These are phyloP conservation scores for Datura wrightii DNA, from an alignment of 257 asterid species.

Conservation along the genomic window DNA sequence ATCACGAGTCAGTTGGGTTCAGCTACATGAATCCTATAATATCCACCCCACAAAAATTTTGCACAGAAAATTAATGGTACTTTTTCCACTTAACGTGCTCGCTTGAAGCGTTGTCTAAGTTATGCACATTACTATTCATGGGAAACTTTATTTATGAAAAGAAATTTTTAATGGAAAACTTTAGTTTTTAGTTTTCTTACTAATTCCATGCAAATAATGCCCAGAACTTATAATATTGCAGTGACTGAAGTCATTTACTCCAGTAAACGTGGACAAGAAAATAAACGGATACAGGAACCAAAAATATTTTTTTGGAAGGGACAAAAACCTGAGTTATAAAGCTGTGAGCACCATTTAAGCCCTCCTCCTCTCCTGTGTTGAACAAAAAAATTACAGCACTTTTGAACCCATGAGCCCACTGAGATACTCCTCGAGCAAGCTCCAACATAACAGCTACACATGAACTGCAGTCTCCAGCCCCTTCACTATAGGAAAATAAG, in stretches of 20 bases:
- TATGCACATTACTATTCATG: background rate
- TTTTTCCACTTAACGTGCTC: background rate
- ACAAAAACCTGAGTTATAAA: slow-evolving; percentile 86
- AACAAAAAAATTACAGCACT: slow-evolving; percentile 82
- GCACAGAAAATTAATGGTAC: background rate
- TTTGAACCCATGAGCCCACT: slow-evolving; percentile 98
- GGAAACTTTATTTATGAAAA: background rate
- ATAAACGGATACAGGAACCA: background rate
- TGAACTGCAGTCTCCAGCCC: slow-evolving; percentile 99
- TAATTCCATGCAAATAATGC: background rate
- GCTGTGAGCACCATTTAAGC: slow-evolving; percentile 97
- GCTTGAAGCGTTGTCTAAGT: background rate
- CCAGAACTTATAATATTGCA: background rate
- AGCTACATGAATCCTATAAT: background rate
- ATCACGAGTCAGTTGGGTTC: background rate
- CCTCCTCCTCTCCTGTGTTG: slow-evolving; percentile 99
- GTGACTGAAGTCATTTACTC: background rate
- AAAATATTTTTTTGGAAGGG: background rate
- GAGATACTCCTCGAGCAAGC: slow-evolving; percentile 98
- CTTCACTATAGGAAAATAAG: slow-evolving; percentile 64
- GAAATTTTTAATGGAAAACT: background rate
- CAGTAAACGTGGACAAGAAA: background rate
- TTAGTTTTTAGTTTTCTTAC: background rate
- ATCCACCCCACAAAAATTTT: background rate
- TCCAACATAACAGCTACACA: slow-evolving; percentile 97